phyloP scores from a whole-genome alignment of 495 filamentous ascomycete genomes.

The Articulospora tetracladia region DNA sequence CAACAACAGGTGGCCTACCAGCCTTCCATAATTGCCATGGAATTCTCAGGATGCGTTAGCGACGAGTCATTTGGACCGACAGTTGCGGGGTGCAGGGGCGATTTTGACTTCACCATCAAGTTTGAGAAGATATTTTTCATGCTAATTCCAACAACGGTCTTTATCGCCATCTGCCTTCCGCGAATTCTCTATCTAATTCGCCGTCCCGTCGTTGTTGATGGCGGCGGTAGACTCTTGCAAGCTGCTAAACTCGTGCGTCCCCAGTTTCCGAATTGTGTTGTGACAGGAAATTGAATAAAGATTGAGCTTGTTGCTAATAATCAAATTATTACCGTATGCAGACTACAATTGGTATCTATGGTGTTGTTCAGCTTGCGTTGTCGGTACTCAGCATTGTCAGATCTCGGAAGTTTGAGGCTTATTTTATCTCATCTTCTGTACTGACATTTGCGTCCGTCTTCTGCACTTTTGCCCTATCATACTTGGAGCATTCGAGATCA shows the following conservation, averaged over 20 bases:
- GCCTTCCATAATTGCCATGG: too few species aligned
- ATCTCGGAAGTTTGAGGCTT: neutral
- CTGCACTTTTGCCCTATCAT: neutral
- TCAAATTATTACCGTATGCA: neutral
- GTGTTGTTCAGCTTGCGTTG: neutral
- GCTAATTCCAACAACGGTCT: neutral
- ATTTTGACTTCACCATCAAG: neutral
- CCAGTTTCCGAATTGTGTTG: neutral
- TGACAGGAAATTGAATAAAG: neutral
- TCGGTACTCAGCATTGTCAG: neutral
- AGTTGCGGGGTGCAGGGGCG: neutral
- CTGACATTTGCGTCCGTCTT: neutral
- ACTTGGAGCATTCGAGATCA: conserved; percentile 32
- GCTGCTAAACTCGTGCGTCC: neutral
- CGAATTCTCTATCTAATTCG: neutral
- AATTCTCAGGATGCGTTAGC: too few species aligned
- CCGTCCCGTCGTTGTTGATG: neutral
- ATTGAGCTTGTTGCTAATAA: neutral
- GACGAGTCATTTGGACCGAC: neutral
- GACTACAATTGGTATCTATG: neutral
- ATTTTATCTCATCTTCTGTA: too few species aligned
- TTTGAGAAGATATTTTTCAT: neutral
- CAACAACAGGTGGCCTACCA: too few species aligned
- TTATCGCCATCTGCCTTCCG: neutral
- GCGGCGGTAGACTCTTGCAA: neutral